phyloP scores from a whole-genome alignment of 805 yeast species.

The Myxozyma sirexii region DNA sequence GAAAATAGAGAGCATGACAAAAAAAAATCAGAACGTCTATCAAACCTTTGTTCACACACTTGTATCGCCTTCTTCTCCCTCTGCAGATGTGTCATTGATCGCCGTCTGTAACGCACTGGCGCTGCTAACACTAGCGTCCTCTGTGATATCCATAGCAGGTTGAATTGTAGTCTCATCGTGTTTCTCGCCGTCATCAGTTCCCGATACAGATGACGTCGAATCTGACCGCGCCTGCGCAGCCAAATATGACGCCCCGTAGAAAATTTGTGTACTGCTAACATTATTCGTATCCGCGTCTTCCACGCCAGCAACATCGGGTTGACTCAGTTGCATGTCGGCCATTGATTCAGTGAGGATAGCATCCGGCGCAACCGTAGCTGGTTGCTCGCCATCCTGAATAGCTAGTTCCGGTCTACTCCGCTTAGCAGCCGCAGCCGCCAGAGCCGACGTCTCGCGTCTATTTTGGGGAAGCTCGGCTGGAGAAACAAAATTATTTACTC shows the following conservation, averaged over 20 bases:
- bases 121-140: not conserved
- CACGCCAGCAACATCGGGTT: not conserved
- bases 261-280: not conserved
- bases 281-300: not conserved
- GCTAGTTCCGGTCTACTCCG: not conserved
- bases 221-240: constrained; percentile 18
- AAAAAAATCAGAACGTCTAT: too few relatives aligned
- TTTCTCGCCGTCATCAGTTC: not conserved
- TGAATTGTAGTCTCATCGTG: not conserved
- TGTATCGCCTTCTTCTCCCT: not conserved
- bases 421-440: constrained; percentile 26
- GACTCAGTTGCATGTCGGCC: constrained; percentile 1
- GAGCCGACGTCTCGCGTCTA: constrained; percentile 19
- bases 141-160: not conserved
- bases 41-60: not conserved
- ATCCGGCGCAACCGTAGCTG: not conserved
- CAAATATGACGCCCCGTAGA: constrained; percentile 14
- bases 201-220: constrained; percentile 2
- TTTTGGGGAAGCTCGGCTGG: not conserved
- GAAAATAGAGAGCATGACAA: too few relatives aligned
- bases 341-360: not conserved
- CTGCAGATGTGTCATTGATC: not conserved
- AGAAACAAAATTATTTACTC: not conserved
- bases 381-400: not conserved
- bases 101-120: not conserved